Conservation (phyloP, 352 stramenopile species). For the Globisporangium paroecandrum region DNA sequence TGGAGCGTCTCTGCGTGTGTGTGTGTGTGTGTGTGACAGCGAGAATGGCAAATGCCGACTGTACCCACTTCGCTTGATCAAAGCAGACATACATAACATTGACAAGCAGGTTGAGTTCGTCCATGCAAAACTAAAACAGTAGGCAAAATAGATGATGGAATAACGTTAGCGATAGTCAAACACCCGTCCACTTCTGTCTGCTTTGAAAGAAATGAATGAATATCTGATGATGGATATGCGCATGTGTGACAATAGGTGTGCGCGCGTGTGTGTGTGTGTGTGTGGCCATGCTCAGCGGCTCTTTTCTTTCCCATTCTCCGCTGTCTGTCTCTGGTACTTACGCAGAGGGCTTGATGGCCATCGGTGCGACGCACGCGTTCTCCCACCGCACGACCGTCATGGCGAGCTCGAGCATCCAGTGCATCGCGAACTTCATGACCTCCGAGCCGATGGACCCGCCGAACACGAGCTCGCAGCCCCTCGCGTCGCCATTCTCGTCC, state of each 20-base stretch:
- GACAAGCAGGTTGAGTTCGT: too few species aligned
- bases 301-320: not conserved
- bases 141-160: not conserved
- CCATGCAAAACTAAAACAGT: too few species aligned
- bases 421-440: slow-evolving; percentile 57
- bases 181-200: not conserved
- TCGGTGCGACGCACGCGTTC: slow-evolving; percentile 46
- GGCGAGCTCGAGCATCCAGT: slow-evolving; percentile 80
- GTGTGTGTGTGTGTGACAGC: not conserved
- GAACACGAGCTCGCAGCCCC: slow-evolving; percentile 39
- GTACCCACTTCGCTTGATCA: not conserved
- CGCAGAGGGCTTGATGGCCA: slow-evolving; percentile 38
- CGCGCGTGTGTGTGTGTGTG: not conserved
- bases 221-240: not conserved
- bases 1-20: too few species aligned
- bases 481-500: slow-evolving; percentile 21
- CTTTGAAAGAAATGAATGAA: not conserved
- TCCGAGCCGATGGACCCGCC: slow-evolving; percentile 51
- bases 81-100: too few species aligned
- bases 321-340: not conserved
- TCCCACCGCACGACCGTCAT: slow-evolving; percentile 73
- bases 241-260: not conserved
- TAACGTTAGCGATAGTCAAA: not conserved
- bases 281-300: not conserved
- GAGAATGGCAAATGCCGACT: not conserved